Percentiles rank a stretch among this genome's conserved stretches.
Evolutionary conservation across 768 basidiomycete genomes (phyloP).

Genomic region (Phlebiopsis gigantea): DNA sequence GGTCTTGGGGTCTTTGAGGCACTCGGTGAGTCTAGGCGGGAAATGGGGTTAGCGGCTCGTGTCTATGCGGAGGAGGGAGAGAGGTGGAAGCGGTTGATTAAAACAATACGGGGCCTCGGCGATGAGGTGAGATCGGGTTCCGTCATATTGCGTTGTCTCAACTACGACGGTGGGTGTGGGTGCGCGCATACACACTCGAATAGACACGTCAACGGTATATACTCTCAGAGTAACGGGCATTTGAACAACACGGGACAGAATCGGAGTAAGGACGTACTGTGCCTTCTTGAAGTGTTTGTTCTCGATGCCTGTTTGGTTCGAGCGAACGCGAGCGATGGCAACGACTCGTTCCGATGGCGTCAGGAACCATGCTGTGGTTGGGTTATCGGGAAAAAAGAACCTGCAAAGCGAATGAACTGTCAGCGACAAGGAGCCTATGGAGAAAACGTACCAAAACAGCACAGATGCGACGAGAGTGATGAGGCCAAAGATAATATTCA

Average conservation of each 20-base stretch:
- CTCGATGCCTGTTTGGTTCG: conserved; percentile 74
- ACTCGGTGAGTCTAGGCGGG: conserved; percentile 54
- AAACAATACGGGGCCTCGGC: background rate
- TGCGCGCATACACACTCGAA: background rate
- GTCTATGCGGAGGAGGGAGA: background rate
- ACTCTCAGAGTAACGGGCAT: no score
- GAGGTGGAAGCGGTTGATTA: background rate
- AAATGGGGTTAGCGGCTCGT: background rate
- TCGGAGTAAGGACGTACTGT: conserved; percentile 43
- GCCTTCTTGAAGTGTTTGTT: conserved; percentile 75
- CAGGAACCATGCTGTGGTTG: conserved; percentile 67
- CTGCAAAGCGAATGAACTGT: background rate
- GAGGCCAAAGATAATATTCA: conserved; percentile 68
- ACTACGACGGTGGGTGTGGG: background rate
- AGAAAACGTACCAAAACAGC: conserved; percentile 16
- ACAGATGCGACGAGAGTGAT: conserved; percentile 57
- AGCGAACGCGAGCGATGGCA: conserved; percentile 69
- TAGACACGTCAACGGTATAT: no score
- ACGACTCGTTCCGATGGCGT: conserved; percentile 60
- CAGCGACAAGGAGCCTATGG: conserved; percentile 38
- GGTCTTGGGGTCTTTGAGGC: conserved; percentile 64
- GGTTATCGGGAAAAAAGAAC: conserved; percentile 77
- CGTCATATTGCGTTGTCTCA: background rate
- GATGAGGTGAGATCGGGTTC: background rate
- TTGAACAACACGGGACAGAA: background rate